Conservation (phyloP, 345 rosid genomes). For the Stellera chamaejasme region DNA sequence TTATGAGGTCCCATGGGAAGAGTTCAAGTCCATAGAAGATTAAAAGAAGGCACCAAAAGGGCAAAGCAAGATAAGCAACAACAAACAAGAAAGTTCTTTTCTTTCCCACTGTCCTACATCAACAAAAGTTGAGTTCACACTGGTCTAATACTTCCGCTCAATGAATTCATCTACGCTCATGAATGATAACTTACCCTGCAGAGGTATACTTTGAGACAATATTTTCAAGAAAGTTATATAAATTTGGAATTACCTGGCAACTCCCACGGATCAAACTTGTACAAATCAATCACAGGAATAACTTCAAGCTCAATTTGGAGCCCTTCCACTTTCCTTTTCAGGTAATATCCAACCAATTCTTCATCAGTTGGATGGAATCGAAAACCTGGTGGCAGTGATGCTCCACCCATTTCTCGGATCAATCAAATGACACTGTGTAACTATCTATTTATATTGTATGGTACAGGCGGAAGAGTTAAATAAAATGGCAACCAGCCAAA, state of each 20-base stretch:
- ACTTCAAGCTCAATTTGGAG: slow-evolving; percentile 79
- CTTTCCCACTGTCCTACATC: slow-evolving; percentile 13
- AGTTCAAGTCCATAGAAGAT: slow-evolving; percentile 8
- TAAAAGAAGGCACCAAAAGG: slow-evolving; percentile 5
- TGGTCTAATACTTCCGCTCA: too few species aligned
- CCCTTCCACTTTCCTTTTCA: slow-evolving; percentile 56
- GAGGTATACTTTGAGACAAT: too few species aligned
- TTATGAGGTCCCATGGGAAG: slow-evolving; percentile 13
- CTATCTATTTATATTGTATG: too few species aligned
- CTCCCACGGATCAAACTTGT: slow-evolving; percentile 97
- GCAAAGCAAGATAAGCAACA: slow-evolving; percentile 1
- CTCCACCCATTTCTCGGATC: slow-evolving; percentile 39
- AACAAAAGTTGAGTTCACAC: slow-evolving; percentile 19
- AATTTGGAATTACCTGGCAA: slow-evolving; percentile 48
- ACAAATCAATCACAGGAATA: slow-evolving; percentile 65
- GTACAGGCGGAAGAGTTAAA: neutral
- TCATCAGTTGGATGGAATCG: slow-evolving; percentile 92
- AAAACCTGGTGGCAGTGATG: slow-evolving; percentile 83
- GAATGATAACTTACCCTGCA: neutral
- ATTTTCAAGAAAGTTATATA: too few species aligned
- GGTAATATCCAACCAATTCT: slow-evolving; percentile 75
- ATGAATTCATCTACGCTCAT: neutral
- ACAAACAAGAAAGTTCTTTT: slow-evolving; percentile 24
- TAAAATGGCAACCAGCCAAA: neutral
- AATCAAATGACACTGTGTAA: neutral